Percentiles rank a stretch among this genome's conserved stretches.
Conservation (phyloP, 768 basidiomycete species). For the Amanita polypyramis region DNA sequence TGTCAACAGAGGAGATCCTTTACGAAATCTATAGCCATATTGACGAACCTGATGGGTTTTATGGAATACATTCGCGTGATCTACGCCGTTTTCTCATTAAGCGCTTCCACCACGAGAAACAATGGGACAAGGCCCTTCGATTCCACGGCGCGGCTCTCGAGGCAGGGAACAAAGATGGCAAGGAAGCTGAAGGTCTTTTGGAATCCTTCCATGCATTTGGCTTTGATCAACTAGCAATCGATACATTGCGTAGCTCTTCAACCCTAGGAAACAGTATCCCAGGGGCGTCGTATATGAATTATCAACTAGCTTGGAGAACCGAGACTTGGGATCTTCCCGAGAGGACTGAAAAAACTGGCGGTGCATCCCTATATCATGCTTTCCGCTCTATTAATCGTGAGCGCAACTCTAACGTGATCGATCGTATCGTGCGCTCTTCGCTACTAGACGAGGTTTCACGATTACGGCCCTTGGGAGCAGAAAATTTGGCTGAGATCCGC, state of each 20-base stretch:
- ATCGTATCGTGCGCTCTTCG: conserved; percentile 36
- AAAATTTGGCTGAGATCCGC: conserved; percentile 71
- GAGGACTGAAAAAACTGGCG: conserved; percentile 32
- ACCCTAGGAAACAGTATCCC: conserved; percentile 16
- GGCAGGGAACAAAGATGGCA: conserved; percentile 31
- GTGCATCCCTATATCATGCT: conserved; percentile 62
- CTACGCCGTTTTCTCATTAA: conserved; percentile 73
- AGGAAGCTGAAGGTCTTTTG: conserved; percentile 54
- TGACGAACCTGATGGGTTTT: conserved; percentile 97
- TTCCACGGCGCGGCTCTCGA: conserved; percentile 85
- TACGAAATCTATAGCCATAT: conserved; percentile 93
- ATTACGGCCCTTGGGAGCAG: conserved; percentile 58
- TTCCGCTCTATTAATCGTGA: conserved; percentile 79
- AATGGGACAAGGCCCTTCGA: conserved; percentile 86
- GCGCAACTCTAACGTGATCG: conserved; percentile 41
- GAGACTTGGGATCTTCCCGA: conserved; percentile 93
- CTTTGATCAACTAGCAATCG: conserved; percentile 79
- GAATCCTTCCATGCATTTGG: conserved; percentile 84
- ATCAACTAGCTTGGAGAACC: conserved; percentile 88
- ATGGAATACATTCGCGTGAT: conserved; percentile 77
- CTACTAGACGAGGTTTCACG: conserved; percentile 53
- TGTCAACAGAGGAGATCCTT: conserved; percentile 53
- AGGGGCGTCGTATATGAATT: conserved; percentile 42
- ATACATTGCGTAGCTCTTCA: conserved; percentile 39
- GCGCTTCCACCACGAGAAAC: conserved; percentile 85